These are phyloP conservation scores for Cicer chorassanicum DNA, from an alignment of 306 rosid genomes.

Conservation along the genomic window DNA sequence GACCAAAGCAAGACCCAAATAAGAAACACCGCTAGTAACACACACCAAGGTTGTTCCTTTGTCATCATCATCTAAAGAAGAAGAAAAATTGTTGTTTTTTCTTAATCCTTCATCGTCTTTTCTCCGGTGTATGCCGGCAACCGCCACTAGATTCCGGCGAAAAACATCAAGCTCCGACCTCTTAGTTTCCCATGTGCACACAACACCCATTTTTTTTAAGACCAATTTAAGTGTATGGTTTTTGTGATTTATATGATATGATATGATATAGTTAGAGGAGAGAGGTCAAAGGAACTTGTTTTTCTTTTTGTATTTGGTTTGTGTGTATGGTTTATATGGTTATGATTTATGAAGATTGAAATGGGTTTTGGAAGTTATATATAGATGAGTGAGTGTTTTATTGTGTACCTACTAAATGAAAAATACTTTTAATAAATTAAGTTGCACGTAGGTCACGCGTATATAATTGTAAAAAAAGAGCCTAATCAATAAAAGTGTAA, in stretches of 20 bases:
- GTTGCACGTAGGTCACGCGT: too few relatives aligned
- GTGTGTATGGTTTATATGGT: too few relatives aligned
- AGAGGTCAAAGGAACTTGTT: too few relatives aligned
- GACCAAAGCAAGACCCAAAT: constrained; percentile 74
- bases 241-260: background rate
- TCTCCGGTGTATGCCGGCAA: constrained; percentile 54
- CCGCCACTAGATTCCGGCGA: constrained; percentile 53
- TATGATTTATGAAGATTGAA: too few relatives aligned
- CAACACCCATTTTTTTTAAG: constrained; percentile 59
- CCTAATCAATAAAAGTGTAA: too few relatives aligned
- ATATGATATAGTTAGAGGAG: background rate
- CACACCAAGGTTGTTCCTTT: constrained; percentile 58
- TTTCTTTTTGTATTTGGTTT: too few relatives aligned
- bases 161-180: constrained; percentile 58
- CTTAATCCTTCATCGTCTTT: constrained; percentile 52
- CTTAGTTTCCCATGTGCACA: constrained; percentile 54
- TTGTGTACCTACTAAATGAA: too few relatives aligned
- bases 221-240: background rate
- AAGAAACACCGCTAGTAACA: constrained; percentile 87
- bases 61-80: constrained; percentile 34
- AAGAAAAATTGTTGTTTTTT: constrained; percentile 19
- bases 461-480: too few relatives aligned
- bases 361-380: too few relatives aligned
- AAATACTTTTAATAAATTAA: too few relatives aligned
- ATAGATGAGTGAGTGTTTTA: too few relatives aligned